Evolutionary conservation across 768 basidiomycete genomes (phyloP).

Genomic region (Collybia mongolica): DNA sequence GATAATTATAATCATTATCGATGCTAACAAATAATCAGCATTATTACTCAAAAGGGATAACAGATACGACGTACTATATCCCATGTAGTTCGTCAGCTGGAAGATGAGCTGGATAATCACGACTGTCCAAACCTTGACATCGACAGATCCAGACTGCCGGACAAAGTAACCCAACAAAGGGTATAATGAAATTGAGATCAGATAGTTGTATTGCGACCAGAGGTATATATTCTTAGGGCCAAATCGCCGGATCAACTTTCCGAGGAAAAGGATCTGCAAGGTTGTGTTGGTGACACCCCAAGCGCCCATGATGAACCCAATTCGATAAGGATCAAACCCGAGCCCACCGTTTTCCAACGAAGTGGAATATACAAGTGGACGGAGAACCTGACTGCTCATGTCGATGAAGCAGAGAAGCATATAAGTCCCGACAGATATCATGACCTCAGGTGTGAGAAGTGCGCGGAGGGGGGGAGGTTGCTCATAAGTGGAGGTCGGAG

Average conservation of each 20-base stretch:
- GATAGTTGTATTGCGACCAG: conserved; percentile 24
- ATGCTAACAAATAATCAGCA: conserved; percentile 33
- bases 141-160: conserved; percentile 28
- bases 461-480: conserved; percentile 17
- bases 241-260: conserved; percentile 45
- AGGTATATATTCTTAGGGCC: conserved; percentile 54
- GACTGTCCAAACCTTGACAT: conserved; percentile 27
- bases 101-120: conserved; percentile 31
- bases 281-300: conserved; percentile 53
- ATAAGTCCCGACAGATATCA: conserved; percentile 30
- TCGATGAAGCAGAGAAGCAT: conserved; percentile 35
- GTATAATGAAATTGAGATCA: conserved; percentile 26
- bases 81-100: conserved; percentile 24
- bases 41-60: neutral
- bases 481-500: conserved; percentile 2
- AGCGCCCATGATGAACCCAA: conserved; percentile 57
- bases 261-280: conserved; percentile 53
- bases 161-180: conserved; percentile 35
- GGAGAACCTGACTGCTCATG: conserved; percentile 33
- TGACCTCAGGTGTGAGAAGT: conserved; percentile 27
- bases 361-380: conserved; percentile 52
- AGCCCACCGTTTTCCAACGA: conserved; percentile 62
- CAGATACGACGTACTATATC: conserved; percentile 30
- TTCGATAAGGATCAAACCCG: conserved; percentile 58
- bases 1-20: conserved; percentile 42